phyloP scores from a whole-genome alignment of 345 rosid genomes.

The Psidium guajava region DNA sequence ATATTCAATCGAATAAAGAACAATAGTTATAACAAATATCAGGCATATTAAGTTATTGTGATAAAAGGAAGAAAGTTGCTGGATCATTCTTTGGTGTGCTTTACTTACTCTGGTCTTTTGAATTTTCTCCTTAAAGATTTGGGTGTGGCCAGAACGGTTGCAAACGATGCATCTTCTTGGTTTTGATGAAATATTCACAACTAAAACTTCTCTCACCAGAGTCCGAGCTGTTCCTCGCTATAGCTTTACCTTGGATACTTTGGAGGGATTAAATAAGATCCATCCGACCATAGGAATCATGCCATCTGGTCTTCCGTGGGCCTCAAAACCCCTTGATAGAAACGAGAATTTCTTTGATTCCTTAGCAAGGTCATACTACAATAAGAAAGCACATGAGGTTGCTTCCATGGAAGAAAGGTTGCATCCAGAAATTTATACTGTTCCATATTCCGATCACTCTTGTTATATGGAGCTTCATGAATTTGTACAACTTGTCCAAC shows the following conservation, averaged over 20 bases:
- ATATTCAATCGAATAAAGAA: background rate
- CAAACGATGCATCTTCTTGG: constrained; percentile 78
- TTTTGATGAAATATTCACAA: constrained; percentile 49
- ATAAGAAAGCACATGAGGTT: constrained; percentile 5
- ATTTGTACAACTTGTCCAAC: constrained; percentile 53
- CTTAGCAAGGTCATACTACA: constrained; percentile 12
- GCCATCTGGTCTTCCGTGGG: constrained; percentile 89
- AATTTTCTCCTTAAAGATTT: constrained; percentile 33
- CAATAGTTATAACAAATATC: background rate
- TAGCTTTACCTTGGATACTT: constrained; percentile 65
- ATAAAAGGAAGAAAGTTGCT: background rate
- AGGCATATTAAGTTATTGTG: background rate
- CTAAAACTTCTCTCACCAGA: constrained; percentile 57
- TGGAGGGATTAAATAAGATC: constrained; percentile 45
- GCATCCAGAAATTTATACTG: constrained; percentile 43
- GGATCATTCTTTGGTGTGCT: background rate
- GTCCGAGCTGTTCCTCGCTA: constrained; percentile 81
- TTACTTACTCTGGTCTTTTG: background rate
- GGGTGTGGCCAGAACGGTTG: constrained; percentile 94
- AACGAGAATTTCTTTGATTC: constrained; percentile 33
- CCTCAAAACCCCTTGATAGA: constrained; percentile 24
- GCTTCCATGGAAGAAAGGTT: constrained; percentile 10
- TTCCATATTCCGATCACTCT: constrained; percentile 68
- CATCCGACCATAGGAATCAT: constrained; percentile 71
- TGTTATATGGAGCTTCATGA: constrained; percentile 59